These are phyloP conservation scores for Boletus sensibilis DNA, from an alignment of 768 basidiomycete genomes.

Conservation along the genomic window DNA sequence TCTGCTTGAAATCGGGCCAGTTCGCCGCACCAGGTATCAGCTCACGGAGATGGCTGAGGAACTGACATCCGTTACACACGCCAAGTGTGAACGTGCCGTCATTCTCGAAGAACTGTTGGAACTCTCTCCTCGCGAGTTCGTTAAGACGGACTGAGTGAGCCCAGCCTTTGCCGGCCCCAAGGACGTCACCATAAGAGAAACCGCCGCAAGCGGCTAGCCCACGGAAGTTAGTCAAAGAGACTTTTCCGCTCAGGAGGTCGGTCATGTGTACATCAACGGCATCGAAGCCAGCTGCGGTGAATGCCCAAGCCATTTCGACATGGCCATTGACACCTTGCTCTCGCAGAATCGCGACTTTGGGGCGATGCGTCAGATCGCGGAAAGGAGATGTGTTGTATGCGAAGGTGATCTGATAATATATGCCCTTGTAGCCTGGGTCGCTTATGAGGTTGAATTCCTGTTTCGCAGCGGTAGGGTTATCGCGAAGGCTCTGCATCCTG, in stretches of 20 bases:
- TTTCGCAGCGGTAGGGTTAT: constrained; percentile 71
- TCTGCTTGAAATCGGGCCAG: constrained; percentile 93
- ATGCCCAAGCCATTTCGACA: constrained; percentile 98
- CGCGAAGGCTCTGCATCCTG: constrained; percentile 86
- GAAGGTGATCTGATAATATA: constrained; percentile 78
- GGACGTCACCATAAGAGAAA: constrained; percentile 97
- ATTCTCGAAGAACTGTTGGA: constrained; percentile 76
- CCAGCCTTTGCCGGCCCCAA: constrained; percentile 98
- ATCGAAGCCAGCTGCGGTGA: constrained; percentile 90
- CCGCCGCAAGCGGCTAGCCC: constrained; percentile 97
- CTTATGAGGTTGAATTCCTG: constrained; percentile 82
- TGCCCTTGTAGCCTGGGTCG: constrained; percentile 53
- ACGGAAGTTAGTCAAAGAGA: constrained; percentile 66
- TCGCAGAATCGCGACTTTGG: constrained; percentile 90
- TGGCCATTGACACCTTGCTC: constrained; percentile 99
- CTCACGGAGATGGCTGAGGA: constrained; percentile 83
- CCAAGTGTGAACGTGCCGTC: constrained; percentile 86
- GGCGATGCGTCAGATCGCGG: constrained; percentile 50
- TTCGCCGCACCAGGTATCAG: constrained; percentile 83
- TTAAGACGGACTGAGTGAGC: constrained; percentile 93
- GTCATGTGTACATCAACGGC: constrained; percentile 98
- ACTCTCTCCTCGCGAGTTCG: constrained; percentile 69
- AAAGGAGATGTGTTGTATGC: constrained; percentile 33
- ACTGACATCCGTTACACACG: constrained; percentile 98
- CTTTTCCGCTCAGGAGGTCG: constrained; percentile 76